phyloP scores from a whole-genome alignment of 768 basidiomycete genomes.

The Kockovaella imperatae region DNA sequence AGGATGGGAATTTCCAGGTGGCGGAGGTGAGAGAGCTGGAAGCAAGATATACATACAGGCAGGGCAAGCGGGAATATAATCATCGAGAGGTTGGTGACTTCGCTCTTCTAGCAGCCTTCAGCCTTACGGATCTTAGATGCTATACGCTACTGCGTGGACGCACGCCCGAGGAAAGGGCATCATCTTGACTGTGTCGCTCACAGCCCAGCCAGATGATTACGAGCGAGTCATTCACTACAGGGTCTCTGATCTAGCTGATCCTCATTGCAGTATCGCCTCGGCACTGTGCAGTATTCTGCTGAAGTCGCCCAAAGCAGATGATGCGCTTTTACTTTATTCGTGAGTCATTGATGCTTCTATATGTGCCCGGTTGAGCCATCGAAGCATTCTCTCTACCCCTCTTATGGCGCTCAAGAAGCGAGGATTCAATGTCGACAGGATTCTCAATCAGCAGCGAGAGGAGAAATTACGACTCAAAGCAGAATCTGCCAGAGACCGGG shows the following conservation, averaged over 20 bases:
- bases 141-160: conserved; percentile 30
- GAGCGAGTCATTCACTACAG: conserved; percentile 56
- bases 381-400: conserved; percentile 73
- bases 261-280: conserved; percentile 61
- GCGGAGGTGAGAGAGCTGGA: conserved; percentile 31
- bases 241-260: not conserved
- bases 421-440: conserved; percentile 63
- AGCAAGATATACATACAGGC: conserved; percentile 30
- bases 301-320: conserved; percentile 69
- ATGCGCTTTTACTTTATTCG: conserved; percentile 83
- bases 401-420: conserved; percentile 52
- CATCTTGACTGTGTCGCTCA: conserved; percentile 68
- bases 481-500: conserved; percentile 35
- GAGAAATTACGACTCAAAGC: conserved; percentile 51
- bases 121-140: conserved; percentile 6
- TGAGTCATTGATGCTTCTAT: conserved; percentile 3
- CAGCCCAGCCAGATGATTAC: conserved; percentile 75
- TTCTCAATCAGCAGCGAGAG: conserved; percentile 72
- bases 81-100: conserved; percentile 50
- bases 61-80: conserved; percentile 19
- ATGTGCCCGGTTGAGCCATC: not conserved
- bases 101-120: conserved; percentile 22
- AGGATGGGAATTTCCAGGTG: conserved; percentile 42
- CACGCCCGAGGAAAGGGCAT: conserved; percentile 17
- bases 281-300: conserved; percentile 74